A percentile compares a stretch with the other conserved stretches of the same genome.
These are phyloP conservation scores for Lactarius trivialis DNA, from an alignment of 768 basidiomycete genomes.

Conservation along the genomic window DNA sequence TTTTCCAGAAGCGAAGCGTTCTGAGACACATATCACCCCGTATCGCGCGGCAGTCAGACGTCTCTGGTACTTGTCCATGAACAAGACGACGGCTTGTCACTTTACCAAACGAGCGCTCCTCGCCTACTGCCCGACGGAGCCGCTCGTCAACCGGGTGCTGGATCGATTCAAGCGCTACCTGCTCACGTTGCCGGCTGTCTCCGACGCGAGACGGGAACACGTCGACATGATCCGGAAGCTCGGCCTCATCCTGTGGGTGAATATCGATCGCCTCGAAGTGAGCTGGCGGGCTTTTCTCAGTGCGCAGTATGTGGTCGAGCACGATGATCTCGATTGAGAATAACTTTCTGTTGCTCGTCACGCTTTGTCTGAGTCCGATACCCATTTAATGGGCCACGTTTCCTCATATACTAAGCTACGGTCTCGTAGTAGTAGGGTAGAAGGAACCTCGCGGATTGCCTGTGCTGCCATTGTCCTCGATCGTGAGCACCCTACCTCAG, in stretches of 20 bases:
- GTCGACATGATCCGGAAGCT: constrained; percentile 6
- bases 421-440: too few relatives aligned
- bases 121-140: background rate
- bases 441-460: too few relatives aligned
- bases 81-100: background rate
- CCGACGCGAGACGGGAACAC: background rate
- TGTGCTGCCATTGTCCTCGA: too few relatives aligned
- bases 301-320: constrained; percentile 32
- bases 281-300: background rate
- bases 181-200: background rate
- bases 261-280: background rate
- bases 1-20: background rate
- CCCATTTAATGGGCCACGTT: too few relatives aligned
- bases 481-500: too few relatives aligned
- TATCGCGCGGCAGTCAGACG: background rate
- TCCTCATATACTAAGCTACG: too few relatives aligned
- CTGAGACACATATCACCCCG: background rate
- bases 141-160: background rate
- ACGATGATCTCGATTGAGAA: constrained; percentile 49
- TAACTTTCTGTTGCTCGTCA: background rate
- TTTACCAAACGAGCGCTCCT: background rate
- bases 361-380: too few relatives aligned
- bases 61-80: background rate
- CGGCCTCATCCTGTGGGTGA: constrained; percentile 1
- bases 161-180: background rate